Evolutionary conservation across 371 early-diverging fungal genomes (phyloP).

Genomic region (Mucor velutinosus): DNA sequence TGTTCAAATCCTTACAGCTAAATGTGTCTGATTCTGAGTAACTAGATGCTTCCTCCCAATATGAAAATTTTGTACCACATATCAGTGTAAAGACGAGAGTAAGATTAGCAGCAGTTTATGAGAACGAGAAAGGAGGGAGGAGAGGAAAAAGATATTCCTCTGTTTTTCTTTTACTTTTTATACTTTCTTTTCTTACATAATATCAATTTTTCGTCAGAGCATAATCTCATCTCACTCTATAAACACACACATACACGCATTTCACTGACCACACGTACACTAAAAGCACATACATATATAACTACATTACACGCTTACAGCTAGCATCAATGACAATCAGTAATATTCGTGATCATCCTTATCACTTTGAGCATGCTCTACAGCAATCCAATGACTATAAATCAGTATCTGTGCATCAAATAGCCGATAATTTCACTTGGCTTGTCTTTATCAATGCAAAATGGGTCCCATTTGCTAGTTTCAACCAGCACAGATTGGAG

Average conservation of each 20-base stretch:
- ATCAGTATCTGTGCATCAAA: conserved; percentile 17
- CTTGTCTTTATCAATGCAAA: conserved; percentile 46
- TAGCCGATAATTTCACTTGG: conserved; percentile 39
- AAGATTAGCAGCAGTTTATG: not conserved
- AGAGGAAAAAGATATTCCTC: not conserved
- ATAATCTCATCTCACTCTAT: not conserved
- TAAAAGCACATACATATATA: not conserved
- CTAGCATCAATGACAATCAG: conserved; percentile 10
- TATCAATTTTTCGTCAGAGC: not conserved
- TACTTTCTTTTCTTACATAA: not conserved
- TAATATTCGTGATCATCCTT: conserved; percentile 44
- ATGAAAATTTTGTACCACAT: not conserved
- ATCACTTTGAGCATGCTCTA: conserved; percentile 40
- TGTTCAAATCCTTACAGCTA: too few relatives aligned
- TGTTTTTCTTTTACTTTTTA: not conserved
- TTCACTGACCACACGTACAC: not conserved
- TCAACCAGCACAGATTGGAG: conserved; percentile 46
- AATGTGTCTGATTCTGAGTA: not conserved
- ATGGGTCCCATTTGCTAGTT: conserved; percentile 50
- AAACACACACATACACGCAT: not conserved
- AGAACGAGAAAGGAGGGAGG: not conserved
- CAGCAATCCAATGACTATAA: conserved; percentile 33
- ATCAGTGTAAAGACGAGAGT: not conserved
- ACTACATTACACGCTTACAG: not conserved
- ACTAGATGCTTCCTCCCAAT: not conserved